These are phyloP conservation scores for Raddia distichophylla DNA, from an alignment of 176 grass and related monocot genomes.

Conservation along the genomic window DNA sequence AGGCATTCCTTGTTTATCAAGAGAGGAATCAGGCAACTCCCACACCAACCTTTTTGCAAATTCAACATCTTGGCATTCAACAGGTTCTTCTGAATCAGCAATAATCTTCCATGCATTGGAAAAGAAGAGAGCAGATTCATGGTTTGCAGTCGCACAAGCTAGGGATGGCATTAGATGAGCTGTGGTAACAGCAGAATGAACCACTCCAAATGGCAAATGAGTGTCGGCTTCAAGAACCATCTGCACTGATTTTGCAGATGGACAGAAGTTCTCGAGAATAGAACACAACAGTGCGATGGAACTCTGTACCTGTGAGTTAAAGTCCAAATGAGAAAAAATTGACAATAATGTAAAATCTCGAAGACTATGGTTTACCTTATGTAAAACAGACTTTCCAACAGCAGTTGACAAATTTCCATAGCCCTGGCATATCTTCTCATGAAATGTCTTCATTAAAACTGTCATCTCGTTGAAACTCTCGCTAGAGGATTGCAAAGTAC, in stretches of 20 bases:
- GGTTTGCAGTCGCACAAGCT: conserved; percentile 26
- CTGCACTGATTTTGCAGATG: conserved; percentile 40
- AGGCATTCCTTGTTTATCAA: conserved; percentile 57
- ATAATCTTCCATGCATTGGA: conserved; percentile 80
- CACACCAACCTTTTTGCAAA: conserved; percentile 74
- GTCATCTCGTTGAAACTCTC: conserved; percentile 54
- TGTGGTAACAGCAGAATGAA: conserved; percentile 66
- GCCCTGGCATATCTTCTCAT: conserved; percentile 53
- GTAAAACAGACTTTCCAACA: conserved; percentile 56
- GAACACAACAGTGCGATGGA: conserved; percentile 56
- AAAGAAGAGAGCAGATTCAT: conserved; percentile 60
- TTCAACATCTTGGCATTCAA: conserved; percentile 50
- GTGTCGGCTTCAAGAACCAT: conserved; percentile 56
- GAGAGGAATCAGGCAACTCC: conserved; percentile 93
- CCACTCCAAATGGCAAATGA: conserved; percentile 46
- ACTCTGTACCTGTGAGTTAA: conserved; percentile 56
- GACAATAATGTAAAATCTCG: conserved; percentile 19
- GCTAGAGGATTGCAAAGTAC: conserved; percentile 45
- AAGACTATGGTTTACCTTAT: conserved; percentile 59
- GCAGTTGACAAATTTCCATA: conserved; percentile 39
- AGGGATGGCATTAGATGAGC: conserved; percentile 67
- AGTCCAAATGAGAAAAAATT: conserved; percentile 45
- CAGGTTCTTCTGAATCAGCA: conserved; percentile 53
- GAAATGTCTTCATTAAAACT: conserved; percentile 57
- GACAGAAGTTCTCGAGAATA: conserved; percentile 55